Evolutionary conservation across 2,329 filamentous ascomycete genomes (phyloP), one percentile per base, ranked within the genome.

Genomic region (Fusarium begoniae): DNA sequence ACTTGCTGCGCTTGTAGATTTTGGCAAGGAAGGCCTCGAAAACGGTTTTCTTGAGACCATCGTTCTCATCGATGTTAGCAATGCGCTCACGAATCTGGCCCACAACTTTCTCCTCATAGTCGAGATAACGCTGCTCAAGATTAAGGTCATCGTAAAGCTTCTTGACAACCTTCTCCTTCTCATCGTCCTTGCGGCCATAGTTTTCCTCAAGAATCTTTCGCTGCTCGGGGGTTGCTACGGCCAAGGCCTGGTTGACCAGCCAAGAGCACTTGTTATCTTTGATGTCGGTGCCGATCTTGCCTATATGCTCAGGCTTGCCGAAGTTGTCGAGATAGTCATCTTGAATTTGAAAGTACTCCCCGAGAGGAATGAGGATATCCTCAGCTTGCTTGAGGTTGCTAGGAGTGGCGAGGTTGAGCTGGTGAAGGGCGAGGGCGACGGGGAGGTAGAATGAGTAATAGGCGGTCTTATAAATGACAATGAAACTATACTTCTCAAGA

Each of bases 221-320:
- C 89, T 99, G 96, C 82, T 96, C 94, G 3, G 94, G 91, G 5
- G 89, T 95, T 74, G 90, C 93, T 72, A 92, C 89, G 82, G 91
- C 89, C 68, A 99, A 88, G 53, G 96, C 96, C 85, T 98, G 92
- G 89, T 99, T 99, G 84, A 99, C 90, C 69, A 99, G 87, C 96
- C 96, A 99, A 47, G 94, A 97, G 89, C 96, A 99, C 90, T 99
- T 99, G 90, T 99, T 99, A 87, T 99, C 96, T 88, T 95, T 92
- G 84, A 99, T 99, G 81, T 99, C 96, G 69, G 96, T 99, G 76
- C 96, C 96, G 75, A 98, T 98, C 90, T 99, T 99, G 84, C 96
- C 96, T 82, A 99, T 96, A 80, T 95, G 90, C 80, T 94, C 91
- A 44, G 96, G 95, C 78, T 96, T 92, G 78, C 96, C 96, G 81